Percentiles rank a stretch among this genome's conserved stretches.
Evolutionary conservation across 2,329 filamentous ascomycete species (phyloP).

Genomic region (Ilyonectria sp.): DNA sequence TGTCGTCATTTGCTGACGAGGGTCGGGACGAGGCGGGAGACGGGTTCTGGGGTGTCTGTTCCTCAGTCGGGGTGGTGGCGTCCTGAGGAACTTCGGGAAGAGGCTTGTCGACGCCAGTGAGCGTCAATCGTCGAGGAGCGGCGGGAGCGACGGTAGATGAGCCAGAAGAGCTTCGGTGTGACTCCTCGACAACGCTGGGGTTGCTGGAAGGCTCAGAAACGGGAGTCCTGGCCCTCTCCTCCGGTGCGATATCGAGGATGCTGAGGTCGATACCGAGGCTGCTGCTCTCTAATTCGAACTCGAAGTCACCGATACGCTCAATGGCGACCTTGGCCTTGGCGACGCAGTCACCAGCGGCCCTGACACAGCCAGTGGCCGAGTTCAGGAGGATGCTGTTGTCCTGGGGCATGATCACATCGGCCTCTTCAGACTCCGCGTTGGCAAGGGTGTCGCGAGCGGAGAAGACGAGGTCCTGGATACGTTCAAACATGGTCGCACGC

Average conservation of each 20-base stretch:
- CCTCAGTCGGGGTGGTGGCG: slow-evolving; percentile 58
- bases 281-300: slow-evolving; percentile 79
- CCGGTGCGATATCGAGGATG: slow-evolving; percentile 61
- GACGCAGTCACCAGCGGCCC: slow-evolving; percentile 91
- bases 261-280: slow-evolving; percentile 70
- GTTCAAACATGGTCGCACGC: slow-evolving; percentile 83
- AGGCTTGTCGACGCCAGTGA: slow-evolving; percentile 74
- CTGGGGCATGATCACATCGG: slow-evolving; percentile 85
- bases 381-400: slow-evolving; percentile 82
- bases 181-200: slow-evolving; percentile 55
- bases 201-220: slow-evolving; percentile 55
- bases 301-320: slow-evolving; percentile 91
- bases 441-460: slow-evolving; percentile 86
- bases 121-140: slow-evolving; percentile 56
- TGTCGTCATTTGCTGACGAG: slow-evolving; percentile 60
- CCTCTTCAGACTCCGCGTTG: slow-evolving; percentile 77
- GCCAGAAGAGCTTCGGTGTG: slow-evolving; percentile 54
- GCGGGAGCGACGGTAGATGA: slow-evolving; percentile 54
- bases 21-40: slow-evolving; percentile 60
- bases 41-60: slow-evolving; percentile 46
- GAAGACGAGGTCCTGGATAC: slow-evolving; percentile 84
- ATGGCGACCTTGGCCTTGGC: slow-evolving; percentile 88
- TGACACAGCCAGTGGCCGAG: slow-evolving; percentile 89
- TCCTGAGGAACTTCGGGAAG: slow-evolving; percentile 76
- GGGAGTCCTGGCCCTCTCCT: slow-evolving; percentile 53